These are phyloP conservation scores for Annulohypoxylon maeteangense DNA, from an alignment of 495 filamentous ascomycete species.

Conservation along the genomic window DNA sequence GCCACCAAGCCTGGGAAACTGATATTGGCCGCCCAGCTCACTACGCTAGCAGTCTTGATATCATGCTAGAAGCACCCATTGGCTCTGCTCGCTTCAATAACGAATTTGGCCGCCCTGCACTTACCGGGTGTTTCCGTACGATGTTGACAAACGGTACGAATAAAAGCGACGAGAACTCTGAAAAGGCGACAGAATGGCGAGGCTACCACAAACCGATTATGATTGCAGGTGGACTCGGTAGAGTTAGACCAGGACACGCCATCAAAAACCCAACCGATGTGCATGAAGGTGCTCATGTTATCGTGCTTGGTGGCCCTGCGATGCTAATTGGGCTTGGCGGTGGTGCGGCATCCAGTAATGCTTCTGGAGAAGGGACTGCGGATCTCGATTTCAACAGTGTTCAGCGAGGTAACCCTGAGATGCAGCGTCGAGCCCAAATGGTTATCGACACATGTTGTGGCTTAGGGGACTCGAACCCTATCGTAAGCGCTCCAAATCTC, in stretches of 20 bases:
- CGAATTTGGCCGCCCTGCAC: conserved; percentile 94
- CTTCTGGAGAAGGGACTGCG: conserved; percentile 85
- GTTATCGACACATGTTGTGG: conserved; percentile 94
- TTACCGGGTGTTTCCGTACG: conserved; percentile 89
- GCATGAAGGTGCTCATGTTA: conserved; percentile 82
- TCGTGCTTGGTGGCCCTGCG: conserved; percentile 93
- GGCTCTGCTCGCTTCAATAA: conserved; percentile 97
- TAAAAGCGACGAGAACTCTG: conserved; percentile 57
- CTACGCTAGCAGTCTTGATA: conserved; percentile 91
- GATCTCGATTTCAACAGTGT: conserved; percentile 97
- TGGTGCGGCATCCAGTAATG: conserved; percentile 91
- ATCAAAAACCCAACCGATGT: conserved; percentile 83
- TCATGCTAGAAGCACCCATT: conserved; percentile 96
- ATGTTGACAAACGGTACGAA: conserved; percentile 73
- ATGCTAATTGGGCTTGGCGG: conserved; percentile 98
- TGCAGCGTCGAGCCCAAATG: conserved; percentile 87
- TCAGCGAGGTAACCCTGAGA: conserved; percentile 93
- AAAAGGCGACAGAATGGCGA: conserved; percentile 72
- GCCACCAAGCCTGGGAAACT: conserved; percentile 82
- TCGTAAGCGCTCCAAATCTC: conserved; percentile 49
- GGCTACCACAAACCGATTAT: conserved; percentile 99
- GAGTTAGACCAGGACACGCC: conserved; percentile 93
- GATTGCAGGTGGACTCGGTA: conserved; percentile 96
- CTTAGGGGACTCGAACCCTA: conserved; percentile 84
- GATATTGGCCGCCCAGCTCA: conserved; percentile 90